Conservation (phyloP, 2,329 filamentous ascomycete genomes). For the Didymella sp. region DNA sequence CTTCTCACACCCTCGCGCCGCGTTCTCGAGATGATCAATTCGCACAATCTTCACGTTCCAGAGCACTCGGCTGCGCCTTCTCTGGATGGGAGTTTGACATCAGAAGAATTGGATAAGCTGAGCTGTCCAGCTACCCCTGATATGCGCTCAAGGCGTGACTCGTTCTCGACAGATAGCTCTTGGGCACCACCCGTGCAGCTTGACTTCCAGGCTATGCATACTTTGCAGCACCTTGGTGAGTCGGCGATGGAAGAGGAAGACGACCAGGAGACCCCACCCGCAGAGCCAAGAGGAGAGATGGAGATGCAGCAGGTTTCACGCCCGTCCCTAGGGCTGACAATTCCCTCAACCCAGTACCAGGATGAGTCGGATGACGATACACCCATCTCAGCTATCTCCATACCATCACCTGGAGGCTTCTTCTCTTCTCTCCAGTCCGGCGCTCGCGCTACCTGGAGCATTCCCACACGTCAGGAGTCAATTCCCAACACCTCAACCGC, state of each 20-base stretch:
- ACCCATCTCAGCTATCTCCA: slow-evolving; percentile 80
- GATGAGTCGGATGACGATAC: slow-evolving; percentile 56
- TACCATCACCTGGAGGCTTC: slow-evolving; percentile 90
- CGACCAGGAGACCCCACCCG: slow-evolving; percentile 38
- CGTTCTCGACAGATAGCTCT: slow-evolving; percentile 61
- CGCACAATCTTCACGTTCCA: slow-evolving; percentile 67
- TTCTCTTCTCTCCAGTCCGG: slow-evolving; percentile 82
- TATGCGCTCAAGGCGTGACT: slow-evolving; percentile 46
- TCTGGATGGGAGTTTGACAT: slow-evolving; percentile 85
- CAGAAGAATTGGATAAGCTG: slow-evolving; percentile 82
- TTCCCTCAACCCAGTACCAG: slow-evolving; percentile 30
- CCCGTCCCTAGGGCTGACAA: slow-evolving; percentile 55
- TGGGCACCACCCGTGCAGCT: slow-evolving; percentile 69
- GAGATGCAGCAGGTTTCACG: slow-evolving; percentile 67
- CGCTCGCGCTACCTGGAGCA: slow-evolving; percentile 82
- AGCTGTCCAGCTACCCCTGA: slow-evolving; percentile 87
- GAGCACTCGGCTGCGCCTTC: slow-evolving; percentile 83
- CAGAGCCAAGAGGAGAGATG: slow-evolving; percentile 65
- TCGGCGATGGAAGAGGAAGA: slow-evolving; percentile 34
- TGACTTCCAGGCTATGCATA: slow-evolving; percentile 80
- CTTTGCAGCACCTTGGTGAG: slow-evolving; percentile 72
- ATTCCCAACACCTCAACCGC: slow-evolving; percentile 89
- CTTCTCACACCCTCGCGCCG: slow-evolving; percentile 78
- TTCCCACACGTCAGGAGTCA: slow-evolving; percentile 50
- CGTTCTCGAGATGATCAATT: slow-evolving; percentile 73